Percentiles rank a stretch among this genome's conserved stretches.
phyloP scores from a whole-genome alignment of 345 rosid genomes.

The Carallia pectinifolia region DNA sequence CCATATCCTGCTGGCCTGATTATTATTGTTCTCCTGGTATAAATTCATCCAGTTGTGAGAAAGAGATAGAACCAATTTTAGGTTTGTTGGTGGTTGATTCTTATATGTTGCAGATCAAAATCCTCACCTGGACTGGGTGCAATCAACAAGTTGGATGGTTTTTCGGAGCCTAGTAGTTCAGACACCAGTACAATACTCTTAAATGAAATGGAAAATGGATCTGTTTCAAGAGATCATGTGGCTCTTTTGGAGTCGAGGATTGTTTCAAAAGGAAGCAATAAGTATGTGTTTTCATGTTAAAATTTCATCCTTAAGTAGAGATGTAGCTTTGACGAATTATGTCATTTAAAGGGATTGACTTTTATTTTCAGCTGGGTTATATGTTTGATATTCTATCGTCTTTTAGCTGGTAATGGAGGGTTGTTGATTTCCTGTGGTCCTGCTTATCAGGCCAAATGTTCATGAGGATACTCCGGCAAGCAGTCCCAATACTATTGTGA shows the following conservation, averaged over 20 bases:
- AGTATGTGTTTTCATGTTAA: conserved; percentile 46
- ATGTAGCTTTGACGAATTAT: background rate
- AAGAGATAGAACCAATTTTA: background rate
- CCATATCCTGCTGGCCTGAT: background rate
- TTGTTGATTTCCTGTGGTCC: conserved; percentile 22
- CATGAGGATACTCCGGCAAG: conserved; percentile 54
- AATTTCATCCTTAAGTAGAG: conserved; percentile 1
- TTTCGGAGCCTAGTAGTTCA: conserved; percentile 64
- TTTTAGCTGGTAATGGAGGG: background rate
- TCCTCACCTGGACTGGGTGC: conserved; percentile 58
- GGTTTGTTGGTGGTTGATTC: background rate
- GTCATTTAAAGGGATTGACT: background rate
- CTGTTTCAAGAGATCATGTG: conserved; percentile 56
- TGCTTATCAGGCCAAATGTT: conserved; percentile 52
- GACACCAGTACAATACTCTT: conserved; percentile 47
- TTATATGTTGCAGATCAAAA: conserved; percentile 58
- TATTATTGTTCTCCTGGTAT: background rate
- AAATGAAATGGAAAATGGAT: conserved; percentile 56
- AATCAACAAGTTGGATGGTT: conserved; percentile 56
- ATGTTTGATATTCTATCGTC: background rate
- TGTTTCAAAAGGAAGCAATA: conserved; percentile 58
- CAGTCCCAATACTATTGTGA: conserved; percentile 50
- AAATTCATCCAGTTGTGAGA: conserved; percentile 1
- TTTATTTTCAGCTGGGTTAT: conserved; percentile 5
- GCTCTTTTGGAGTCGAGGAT: conserved; percentile 52